A percentile compares a stretch with the other conserved stretches of the same genome.
Evolutionary conservation across 805 yeast genomes (phyloP).

Genomic region (Myxozyma neglecta): DNA sequence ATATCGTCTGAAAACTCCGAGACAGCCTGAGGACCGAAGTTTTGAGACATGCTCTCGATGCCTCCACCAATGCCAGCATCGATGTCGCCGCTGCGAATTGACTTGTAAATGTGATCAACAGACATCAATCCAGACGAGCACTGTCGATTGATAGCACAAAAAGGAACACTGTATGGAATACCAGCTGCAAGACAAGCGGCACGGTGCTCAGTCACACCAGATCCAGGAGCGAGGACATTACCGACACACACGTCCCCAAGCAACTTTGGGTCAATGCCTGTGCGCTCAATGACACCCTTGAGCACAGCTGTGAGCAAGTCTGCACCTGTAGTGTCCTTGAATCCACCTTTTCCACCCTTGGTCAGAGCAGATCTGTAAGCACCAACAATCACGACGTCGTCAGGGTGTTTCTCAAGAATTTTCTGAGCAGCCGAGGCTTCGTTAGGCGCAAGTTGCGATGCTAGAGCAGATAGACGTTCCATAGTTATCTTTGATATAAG

Average conservation of each 20-base stretch:
- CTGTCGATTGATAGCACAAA: constrained; percentile 85
- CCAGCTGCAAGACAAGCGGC: constrained; percentile 93
- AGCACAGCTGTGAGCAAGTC: constrained; percentile 70
- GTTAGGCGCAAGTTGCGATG: constrained; percentile 29
- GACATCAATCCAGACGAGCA: constrained; percentile 95
- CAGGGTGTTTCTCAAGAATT: constrained; percentile 60
- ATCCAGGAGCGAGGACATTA: constrained; percentile 86
- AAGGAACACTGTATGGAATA: constrained; percentile 75
- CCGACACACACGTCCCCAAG: constrained; percentile 89
- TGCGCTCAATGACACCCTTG: constrained; percentile 56
- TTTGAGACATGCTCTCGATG: constrained; percentile 85
- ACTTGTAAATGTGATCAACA: constrained; percentile 83
- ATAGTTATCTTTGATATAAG: not conserved
- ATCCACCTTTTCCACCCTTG: constrained; percentile 82
- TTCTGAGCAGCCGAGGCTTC: constrained; percentile 37
- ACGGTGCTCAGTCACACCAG: constrained; percentile 93
- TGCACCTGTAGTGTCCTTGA: constrained; percentile 80
- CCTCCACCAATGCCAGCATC: constrained; percentile 90
- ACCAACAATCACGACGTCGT: constrained; percentile 86
- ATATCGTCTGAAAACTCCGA: constrained; percentile 58
- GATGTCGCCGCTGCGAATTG: constrained; percentile 83
- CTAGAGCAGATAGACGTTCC: constrained; percentile 23
- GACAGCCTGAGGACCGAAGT: constrained; percentile 36
- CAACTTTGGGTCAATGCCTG: constrained; percentile 52
- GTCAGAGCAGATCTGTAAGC: constrained; percentile 91